Base-by-base conservation (phyloP, 225 moss, liverwort and hornwort species). In the Ulota crispa region DNA sequence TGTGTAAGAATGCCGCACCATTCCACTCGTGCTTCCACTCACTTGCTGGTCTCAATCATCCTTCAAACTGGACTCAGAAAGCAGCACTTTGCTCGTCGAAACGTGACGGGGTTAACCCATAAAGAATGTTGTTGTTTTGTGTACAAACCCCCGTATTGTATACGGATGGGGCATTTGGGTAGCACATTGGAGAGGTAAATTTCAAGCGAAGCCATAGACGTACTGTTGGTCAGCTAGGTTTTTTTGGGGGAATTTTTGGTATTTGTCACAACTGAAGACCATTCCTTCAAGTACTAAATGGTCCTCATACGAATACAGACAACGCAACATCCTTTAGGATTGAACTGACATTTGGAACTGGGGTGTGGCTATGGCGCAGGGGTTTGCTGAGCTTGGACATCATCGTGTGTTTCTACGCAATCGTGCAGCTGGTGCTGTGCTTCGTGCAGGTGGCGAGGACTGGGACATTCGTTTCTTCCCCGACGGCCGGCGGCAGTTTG, bases 381-480 rank as follows among this genome's bases (percentile, higher is more conserved):
- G 87, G 82, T 7, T 55, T 89, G 56, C 7, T 84, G 21, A 45
- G 63, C 68, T 1, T 83, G 72, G 23, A 57, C 76, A 13, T 16
- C 57, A 59, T 89, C 21, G 73, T 84, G 0, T 70, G 47, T 4
- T 0, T 82, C 16, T 82, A 84, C 42, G 82, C 86, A 24, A 7
- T 73, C 0, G 82, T 80, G 56, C 86, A 84, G 50, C 68, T 89
- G 50, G 53, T 87, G 41, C 37, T 56, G 11, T 56, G 28, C 72
- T 37, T 81, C 7, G 27, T 80, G 26, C 77, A 72, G 0, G 6
- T n/a, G 27, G 2, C 55, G 0, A 1, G 36, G 2, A 65, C 62
- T 2, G 55, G 79, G 11, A 8, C 24, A 6, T 76, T 82, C 55
- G 3, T 84, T 7, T 9, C 88, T 26, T 57, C 85, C n/a, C 8